Conservation (phyloP, 768 basidiomycete species). For the Leucosporidium yakuticum region DNA sequence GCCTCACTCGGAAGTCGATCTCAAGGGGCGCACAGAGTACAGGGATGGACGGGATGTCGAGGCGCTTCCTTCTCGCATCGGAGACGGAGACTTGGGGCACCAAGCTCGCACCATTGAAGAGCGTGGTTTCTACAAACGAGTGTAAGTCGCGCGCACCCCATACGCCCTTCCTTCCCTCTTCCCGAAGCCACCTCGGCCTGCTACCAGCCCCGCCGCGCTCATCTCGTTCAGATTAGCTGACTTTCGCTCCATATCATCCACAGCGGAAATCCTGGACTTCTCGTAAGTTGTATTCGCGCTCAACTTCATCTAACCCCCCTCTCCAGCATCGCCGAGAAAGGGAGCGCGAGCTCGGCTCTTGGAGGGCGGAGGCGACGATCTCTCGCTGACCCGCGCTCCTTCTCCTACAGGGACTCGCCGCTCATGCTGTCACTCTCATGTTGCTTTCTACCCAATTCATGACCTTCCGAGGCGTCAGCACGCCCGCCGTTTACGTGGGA, state of each 20-base stretch:
- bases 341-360: no score
- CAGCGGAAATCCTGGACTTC: conserved; percentile 4
- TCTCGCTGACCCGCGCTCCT: no score
- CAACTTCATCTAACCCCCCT: no score
- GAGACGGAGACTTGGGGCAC: conserved; percentile 5
- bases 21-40: neutral
- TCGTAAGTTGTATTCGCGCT: neutral
- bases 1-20: neutral
- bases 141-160: neutral
- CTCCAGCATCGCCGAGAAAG: no score
- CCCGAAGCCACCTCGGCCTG: neutral
- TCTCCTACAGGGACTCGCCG: neutral
- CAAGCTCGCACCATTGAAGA: neutral
- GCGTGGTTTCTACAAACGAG: neutral
- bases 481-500: neutral
- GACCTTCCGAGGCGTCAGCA: neutral
- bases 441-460: neutral
- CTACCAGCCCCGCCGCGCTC: neutral
- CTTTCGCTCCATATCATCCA: neutral
- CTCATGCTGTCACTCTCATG: conserved; percentile 13
- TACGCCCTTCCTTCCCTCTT: no score
- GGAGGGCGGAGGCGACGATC: no score
- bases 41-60: no score
- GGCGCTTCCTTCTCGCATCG: conserved; percentile 1
- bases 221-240: neutral